Percentiles rank a stretch among this genome's conserved stretches.
phyloP scores from a whole-genome alignment of 1,284 basidiomycete species.

The Omphalotus olearius region DNA sequence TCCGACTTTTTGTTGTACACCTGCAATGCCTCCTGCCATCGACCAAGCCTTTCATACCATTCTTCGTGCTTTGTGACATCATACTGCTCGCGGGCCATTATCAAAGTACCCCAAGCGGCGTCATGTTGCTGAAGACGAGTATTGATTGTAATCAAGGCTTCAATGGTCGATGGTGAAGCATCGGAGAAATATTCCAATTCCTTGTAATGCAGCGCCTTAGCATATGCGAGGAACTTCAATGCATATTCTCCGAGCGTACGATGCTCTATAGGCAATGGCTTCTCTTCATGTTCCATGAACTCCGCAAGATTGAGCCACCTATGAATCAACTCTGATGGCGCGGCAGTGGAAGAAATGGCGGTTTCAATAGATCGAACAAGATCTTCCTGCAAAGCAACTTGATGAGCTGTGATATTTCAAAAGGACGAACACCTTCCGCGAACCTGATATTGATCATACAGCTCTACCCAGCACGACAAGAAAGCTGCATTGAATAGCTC shows the following conservation, averaged over 20 bases:
- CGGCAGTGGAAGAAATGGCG: conserved; percentile 78
- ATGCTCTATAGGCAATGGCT: conserved; percentile 91
- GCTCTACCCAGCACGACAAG: conserved; percentile 95
- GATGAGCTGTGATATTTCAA: neutral
- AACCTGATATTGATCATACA: conserved; percentile 96
- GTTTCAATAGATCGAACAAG: conserved; percentile 88
- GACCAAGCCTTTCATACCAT: conserved; percentile 96
- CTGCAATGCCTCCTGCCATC: conserved; percentile 92
- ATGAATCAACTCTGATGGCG: conserved; percentile 92
- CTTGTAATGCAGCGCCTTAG: conserved; percentile 98
- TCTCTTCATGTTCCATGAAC: conserved; percentile 99
- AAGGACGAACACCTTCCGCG: conserved; percentile 24
- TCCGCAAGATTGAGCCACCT: conserved; percentile 94
- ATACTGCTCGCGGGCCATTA: conserved; percentile 82
- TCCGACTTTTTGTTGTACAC: conserved; percentile 83
- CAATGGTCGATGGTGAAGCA: conserved; percentile 84
- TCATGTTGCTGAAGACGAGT: conserved; percentile 96
- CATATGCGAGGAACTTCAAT: conserved; percentile 92
- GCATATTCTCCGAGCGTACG: conserved; percentile 93
- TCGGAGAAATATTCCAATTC: conserved; percentile 97
- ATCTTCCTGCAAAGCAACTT: conserved; percentile 65
- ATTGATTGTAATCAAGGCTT: conserved; percentile 96
- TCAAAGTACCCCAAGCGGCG: conserved; percentile 92
- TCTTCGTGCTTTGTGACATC: conserved; percentile 89
- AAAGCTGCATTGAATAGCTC: conserved; percentile 99